These are phyloP conservation scores for Cicer pinnatifidum DNA, from an alignment of 306 rosid species.

Conservation along the genomic window DNA sequence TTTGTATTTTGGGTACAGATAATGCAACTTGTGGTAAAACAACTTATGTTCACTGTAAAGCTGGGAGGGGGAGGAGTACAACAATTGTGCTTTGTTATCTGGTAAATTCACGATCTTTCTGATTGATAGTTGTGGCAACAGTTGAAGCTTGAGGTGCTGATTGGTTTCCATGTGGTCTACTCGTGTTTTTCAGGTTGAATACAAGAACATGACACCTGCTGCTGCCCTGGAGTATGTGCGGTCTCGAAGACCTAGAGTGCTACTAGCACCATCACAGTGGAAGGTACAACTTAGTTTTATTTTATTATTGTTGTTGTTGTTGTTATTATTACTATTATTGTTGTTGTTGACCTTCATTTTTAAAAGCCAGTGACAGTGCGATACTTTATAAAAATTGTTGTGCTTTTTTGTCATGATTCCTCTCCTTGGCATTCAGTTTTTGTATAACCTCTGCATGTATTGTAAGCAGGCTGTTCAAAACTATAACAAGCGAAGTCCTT, in stretches of 20 bases:
- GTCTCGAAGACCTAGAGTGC: slow-evolving; percentile 86
- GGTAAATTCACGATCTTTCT: slow-evolving; percentile 55
- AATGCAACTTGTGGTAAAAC: slow-evolving; percentile 72
- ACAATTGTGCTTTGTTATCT: slow-evolving; percentile 95
- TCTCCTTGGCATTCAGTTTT: slow-evolving; percentile 33
- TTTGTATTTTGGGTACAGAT: slow-evolving; percentile 49
- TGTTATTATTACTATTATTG: not conserved
- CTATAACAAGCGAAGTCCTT: slow-evolving; percentile 54
- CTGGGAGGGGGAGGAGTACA: slow-evolving; percentile 97
- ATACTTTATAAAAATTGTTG: not conserved
- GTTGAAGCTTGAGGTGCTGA: slow-evolving; percentile 31
- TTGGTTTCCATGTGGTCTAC: slow-evolving; percentile 7
- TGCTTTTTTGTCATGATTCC: slow-evolving; percentile 10
- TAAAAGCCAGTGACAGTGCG: slow-evolving; percentile 1
- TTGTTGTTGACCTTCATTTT: not conserved
- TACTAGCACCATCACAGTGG: slow-evolving; percentile 95
- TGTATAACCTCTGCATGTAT: slow-evolving; percentile 19
- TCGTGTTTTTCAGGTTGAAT: slow-evolving; percentile 64
- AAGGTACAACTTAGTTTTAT: slow-evolving; percentile 55
- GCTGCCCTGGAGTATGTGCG: slow-evolving; percentile 87
- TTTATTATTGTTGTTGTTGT: not conserved
- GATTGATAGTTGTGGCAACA: slow-evolving; percentile 13
- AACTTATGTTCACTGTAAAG: slow-evolving; percentile 97
- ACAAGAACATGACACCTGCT: slow-evolving; percentile 85
- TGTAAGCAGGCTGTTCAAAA: slow-evolving; percentile 84